A percentile compares a stretch with the other conserved stretches of the same genome.
Evolutionary conservation across 2,329 filamentous ascomycete species (phyloP).

Genomic region (Plectosphaerella cucumerina): DNA sequence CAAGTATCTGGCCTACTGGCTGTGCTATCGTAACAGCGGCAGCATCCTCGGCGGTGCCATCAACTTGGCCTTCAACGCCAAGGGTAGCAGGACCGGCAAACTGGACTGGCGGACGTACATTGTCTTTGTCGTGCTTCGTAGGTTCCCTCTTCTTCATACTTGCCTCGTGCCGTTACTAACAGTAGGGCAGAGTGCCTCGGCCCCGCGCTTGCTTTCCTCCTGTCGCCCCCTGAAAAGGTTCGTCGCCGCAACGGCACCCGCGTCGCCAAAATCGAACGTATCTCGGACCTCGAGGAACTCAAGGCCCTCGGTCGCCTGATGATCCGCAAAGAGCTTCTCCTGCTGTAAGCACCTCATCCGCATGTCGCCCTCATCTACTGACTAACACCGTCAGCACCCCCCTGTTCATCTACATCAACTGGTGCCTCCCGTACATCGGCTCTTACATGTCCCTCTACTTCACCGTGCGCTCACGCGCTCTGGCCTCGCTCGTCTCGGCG

Average conservation of each 20-base stretch:
- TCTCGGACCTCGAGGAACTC: constrained; percentile 17
- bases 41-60: constrained; percentile 39
- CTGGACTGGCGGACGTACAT: constrained; percentile 20
- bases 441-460: constrained; percentile 16
- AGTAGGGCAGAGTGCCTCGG: constrained; percentile 16
- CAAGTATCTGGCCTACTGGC: constrained; percentile 14
- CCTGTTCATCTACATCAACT: constrained; percentile 8
- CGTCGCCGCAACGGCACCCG: constrained; percentile 19
- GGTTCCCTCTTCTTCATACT: neutral
- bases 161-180: neutral
- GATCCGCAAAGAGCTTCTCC: constrained; percentile 7
- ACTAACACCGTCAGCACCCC: neutral
- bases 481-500: constrained; percentile 14
- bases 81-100: constrained; percentile 15
- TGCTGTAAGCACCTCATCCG: constrained; percentile 5
- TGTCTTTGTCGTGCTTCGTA: constrained; percentile 19
- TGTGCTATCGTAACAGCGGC: constrained; percentile 15
- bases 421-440: constrained; percentile 15
- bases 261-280: constrained; percentile 15
- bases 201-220: constrained; percentile 18
- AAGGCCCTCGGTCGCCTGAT: constrained; percentile 14
- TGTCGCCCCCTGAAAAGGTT: constrained; percentile 22
- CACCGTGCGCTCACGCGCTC: constrained; percentile 12
- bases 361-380: neutral
- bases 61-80: constrained; percentile 36